A percentile compares a stretch with the other conserved stretches of the same genome.
phyloP scores from a whole-genome alignment of 2,329 filamentous ascomycete genomes.

The Phaeophleospora eucalypticola region DNA sequence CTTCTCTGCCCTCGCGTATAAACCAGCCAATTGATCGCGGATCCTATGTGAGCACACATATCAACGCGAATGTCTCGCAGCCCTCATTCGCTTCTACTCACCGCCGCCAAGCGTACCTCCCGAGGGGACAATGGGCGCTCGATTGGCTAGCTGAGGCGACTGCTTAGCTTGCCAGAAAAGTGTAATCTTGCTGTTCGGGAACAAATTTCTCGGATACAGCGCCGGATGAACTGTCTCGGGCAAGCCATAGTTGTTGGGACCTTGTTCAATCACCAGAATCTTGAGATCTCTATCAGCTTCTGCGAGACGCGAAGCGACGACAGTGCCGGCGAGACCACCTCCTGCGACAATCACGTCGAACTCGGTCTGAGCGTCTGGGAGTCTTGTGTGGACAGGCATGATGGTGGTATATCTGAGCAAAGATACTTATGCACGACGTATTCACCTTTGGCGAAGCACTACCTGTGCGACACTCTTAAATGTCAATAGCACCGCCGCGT shows the following conservation, averaged over 20 bases:
- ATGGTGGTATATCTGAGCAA: background rate
- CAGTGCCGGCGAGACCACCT: slow-evolving; percentile 45
- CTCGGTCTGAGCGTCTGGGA: slow-evolving; percentile 14
- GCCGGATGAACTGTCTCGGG: slow-evolving; percentile 51
- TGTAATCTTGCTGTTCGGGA: slow-evolving; percentile 47
- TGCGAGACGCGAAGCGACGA: slow-evolving; percentile 49
- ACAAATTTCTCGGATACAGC: slow-evolving; percentile 47
- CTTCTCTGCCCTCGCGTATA: slow-evolving; percentile 44
- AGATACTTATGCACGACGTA: no score
- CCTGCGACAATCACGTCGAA: slow-evolving; percentile 20
- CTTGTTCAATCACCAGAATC: slow-evolving; percentile 53
- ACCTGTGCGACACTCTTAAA: no score
- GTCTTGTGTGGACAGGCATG: slow-evolving; percentile 17
- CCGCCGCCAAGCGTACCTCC: slow-evolving; percentile 58
- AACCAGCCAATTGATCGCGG: slow-evolving; percentile 39
- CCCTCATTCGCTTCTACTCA: background rate
- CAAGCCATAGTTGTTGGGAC: slow-evolving; percentile 50
- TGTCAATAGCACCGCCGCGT: background rate
- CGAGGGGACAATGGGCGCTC: slow-evolving; percentile 42
- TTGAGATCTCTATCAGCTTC: slow-evolving; percentile 48
- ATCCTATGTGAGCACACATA: slow-evolving; percentile 5
- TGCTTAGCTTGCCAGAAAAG: slow-evolving; percentile 51
- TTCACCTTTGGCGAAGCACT: no score
- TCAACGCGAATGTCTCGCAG: slow-evolving; percentile 22
- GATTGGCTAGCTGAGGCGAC: slow-evolving; percentile 43